These are phyloP conservation scores for Trypanosoma theileri DNA, from an alignment of 208 protist species.

Conservation along the genomic window DNA sequence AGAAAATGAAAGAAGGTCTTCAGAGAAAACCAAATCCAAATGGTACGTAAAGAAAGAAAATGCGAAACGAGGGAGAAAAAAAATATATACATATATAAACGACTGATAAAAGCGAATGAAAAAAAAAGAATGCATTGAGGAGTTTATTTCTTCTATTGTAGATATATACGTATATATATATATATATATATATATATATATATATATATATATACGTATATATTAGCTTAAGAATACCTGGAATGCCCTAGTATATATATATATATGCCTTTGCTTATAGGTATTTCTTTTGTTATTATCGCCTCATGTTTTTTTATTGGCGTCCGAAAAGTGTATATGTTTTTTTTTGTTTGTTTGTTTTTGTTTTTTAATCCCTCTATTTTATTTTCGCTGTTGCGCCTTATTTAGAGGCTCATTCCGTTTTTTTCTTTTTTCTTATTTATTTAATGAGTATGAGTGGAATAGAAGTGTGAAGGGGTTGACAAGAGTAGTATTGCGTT, in stretches of 20 bases:
- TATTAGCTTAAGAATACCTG: not conserved
- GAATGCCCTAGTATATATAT: not conserved
- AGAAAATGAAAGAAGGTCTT: not conserved
- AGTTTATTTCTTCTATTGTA: too few species aligned
- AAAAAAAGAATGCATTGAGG: not conserved
- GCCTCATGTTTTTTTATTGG: conserved; percentile 1
- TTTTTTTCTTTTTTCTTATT: too few species aligned
- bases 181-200: not conserved
- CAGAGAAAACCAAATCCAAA: not conserved
- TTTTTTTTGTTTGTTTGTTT: not conserved
- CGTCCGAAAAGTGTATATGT: too few species aligned
- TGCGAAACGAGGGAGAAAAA: too few species aligned
- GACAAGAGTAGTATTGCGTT: too few species aligned
- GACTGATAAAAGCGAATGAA: not conserved
- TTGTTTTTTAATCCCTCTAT: not conserved
- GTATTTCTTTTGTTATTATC: conserved; percentile 19
- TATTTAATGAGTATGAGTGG: too few species aligned
- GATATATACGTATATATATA: too few species aligned
- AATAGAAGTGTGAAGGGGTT: too few species aligned
- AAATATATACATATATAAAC: conserved; percentile 5
- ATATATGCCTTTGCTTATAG: conserved; percentile 4
- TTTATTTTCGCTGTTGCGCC: not conserved
- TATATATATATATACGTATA: not conserved
- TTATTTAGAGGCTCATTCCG: too few species aligned
- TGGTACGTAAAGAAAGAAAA: too few species aligned